These are phyloP conservation scores for Trichosporon ovoides DNA, from an alignment of 1,284 basidiomycete genomes.

Conservation along the genomic window DNA sequence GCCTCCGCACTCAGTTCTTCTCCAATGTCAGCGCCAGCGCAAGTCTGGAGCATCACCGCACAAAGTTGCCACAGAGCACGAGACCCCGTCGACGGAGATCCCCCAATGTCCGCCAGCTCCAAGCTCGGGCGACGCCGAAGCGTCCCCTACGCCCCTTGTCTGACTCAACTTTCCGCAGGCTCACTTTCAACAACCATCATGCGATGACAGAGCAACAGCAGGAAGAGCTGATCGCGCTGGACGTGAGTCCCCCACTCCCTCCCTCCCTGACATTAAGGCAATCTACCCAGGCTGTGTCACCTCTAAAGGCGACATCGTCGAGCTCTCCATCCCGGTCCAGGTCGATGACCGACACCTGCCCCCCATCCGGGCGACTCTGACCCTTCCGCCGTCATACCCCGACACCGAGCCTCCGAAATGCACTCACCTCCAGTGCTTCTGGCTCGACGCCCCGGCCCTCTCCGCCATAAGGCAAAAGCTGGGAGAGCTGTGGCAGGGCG, in stretches of 20 bases:
- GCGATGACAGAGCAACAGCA: constrained; percentile 22
- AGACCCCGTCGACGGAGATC: too few species aligned
- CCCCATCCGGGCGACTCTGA: constrained; percentile 24
- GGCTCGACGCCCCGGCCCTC: constrained; percentile 19
- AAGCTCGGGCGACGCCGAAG: too few species aligned
- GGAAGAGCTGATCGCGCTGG: constrained; percentile 34
- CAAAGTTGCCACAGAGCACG: too few species aligned
- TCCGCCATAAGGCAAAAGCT: constrained; percentile 11
- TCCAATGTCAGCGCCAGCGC: too few species aligned
- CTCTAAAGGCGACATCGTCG: constrained; percentile 20
- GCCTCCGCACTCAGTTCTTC: too few species aligned
- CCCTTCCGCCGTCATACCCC: constrained; percentile 33
- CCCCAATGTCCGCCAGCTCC: too few species aligned
- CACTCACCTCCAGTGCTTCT: constrained; percentile 19
- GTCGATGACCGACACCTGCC: constrained; percentile 35
- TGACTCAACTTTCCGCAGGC: too few species aligned
- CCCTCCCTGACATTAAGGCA: constrained; percentile 29
- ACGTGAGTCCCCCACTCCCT: constrained; percentile 23
- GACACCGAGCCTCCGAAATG: constrained; percentile 16
- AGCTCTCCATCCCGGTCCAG: constrained; percentile 28
- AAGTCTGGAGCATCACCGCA: too few species aligned
- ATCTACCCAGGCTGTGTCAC: constrained; percentile 31
- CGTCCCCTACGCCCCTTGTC: too few species aligned
- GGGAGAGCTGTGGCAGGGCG: constrained; percentile 10
- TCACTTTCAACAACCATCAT: neutral